phyloP scores from a whole-genome alignment of 2,329 filamentous ascomycete genomes.

The Truncatella angustata region DNA sequence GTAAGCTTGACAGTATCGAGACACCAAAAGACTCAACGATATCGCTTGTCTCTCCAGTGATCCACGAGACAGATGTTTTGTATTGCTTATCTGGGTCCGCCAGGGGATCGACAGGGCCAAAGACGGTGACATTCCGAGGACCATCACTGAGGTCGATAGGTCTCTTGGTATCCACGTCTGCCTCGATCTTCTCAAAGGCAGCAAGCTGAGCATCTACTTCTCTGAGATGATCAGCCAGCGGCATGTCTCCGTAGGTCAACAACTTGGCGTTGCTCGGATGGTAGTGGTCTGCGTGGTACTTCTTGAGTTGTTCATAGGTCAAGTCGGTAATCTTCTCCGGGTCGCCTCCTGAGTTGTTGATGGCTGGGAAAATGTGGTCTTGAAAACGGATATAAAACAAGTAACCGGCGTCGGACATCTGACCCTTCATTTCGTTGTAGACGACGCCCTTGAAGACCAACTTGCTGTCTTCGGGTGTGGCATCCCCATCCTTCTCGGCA shows the following conservation, averaged over 20 bases:
- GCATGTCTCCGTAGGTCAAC: conserved; percentile 93
- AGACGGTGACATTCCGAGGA: conserved; percentile 66
- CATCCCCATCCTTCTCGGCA: conserved; percentile 39
- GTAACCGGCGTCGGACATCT: conserved; percentile 97
- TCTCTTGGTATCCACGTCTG: conserved; percentile 70
- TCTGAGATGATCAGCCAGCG: conserved; percentile 74
- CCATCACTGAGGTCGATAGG: conserved; percentile 71
- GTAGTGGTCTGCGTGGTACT: conserved; percentile 90
- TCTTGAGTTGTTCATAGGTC: conserved; percentile 83
- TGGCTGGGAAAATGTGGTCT: conserved; percentile 87
- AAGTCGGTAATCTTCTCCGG: conserved; percentile 95
- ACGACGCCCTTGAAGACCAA: conserved; percentile 96
- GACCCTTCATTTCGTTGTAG: conserved; percentile 99
- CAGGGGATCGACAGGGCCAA: conserved; percentile 83
- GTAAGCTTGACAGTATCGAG: conserved; percentile 74
- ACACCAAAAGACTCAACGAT: conserved; percentile 87
- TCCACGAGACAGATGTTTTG: conserved; percentile 93
- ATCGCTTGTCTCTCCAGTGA: conserved; percentile 79
- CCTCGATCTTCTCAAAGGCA: conserved; percentile 67
- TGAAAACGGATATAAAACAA: conserved; percentile 95
- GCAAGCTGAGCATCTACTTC: conserved; percentile 75
- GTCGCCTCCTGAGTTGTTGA: conserved; percentile 96
- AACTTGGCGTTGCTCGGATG: conserved; percentile 97
- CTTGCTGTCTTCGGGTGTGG: conserved; percentile 57
- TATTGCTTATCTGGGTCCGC: conserved; percentile 83